Percentiles rank a stretch among this genome's conserved stretches.
These are phyloP conservation scores for Leccinum arenicola DNA, from an alignment of 768 basidiomycete species.

Conservation along the genomic window DNA sequence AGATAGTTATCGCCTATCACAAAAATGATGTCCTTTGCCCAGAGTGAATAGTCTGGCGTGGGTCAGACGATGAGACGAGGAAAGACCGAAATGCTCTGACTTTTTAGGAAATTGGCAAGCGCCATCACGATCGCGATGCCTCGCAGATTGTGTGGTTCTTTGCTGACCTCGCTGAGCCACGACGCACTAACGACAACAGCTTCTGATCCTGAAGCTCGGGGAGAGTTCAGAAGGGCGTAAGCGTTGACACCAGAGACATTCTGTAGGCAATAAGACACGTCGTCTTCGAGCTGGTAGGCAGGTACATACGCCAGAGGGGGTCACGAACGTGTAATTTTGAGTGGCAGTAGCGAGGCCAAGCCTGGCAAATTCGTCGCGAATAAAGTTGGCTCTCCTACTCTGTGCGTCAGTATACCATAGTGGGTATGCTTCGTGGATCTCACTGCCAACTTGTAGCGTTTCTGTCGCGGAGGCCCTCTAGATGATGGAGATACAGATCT, in stretches of 20 bases:
- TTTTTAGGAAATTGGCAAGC: constrained; percentile 79
- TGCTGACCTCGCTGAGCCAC: constrained; percentile 69
- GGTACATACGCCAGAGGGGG: constrained; percentile 45
- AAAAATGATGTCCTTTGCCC: constrained; percentile 94
- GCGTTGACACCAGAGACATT: constrained; percentile 67
- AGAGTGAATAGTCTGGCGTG: constrained; percentile 72
- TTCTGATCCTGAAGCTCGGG: constrained; percentile 90
- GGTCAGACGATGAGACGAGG: constrained; percentile 4
- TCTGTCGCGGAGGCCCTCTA: constrained; percentile 59
- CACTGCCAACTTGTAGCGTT: constrained; percentile 74
- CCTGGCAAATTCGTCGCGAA: constrained; percentile 65
- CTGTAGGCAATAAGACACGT: constrained; percentile 33
- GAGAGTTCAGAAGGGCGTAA: constrained; percentile 79
- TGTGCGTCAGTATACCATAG: constrained; percentile 1
- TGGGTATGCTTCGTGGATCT: constrained; percentile 30
- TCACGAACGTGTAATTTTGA: constrained; percentile 62
- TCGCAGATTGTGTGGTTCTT: constrained; percentile 69
- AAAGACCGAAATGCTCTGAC: constrained; percentile 40
- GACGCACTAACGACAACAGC: constrained; percentile 90
- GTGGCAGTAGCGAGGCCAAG: constrained; percentile 70
- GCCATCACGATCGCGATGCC: constrained; percentile 85
- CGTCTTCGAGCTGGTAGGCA: not conserved
- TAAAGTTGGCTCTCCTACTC: constrained; percentile 60
- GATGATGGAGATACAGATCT: constrained; percentile 70
- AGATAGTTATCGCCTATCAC: constrained; percentile 85